Evolutionary conservation across 176 grass and related monocot genomes (phyloP).

Genomic region (Tuctoria greenei): DNA sequence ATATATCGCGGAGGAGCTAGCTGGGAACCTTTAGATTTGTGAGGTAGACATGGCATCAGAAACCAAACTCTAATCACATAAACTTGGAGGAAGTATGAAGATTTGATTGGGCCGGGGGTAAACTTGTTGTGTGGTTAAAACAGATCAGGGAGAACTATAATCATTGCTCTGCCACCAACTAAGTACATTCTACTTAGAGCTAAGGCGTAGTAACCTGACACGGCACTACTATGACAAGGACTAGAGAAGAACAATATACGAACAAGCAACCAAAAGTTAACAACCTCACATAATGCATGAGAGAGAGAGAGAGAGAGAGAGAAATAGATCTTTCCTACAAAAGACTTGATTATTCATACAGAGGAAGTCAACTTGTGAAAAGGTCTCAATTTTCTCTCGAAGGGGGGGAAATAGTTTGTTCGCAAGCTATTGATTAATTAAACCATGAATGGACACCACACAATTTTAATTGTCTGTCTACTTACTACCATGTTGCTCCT

Average conservation of each 20-base stretch:
- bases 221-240: neutral
- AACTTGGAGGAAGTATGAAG: neutral
- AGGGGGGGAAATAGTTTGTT: neutral
- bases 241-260: neutral
- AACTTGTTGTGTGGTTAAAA: neutral
- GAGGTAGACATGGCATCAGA: too few species aligned
- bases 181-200: conserved; percentile 9
- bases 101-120: neutral
- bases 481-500: too few species aligned
- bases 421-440: neutral
- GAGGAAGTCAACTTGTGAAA: neutral
- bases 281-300: conserved; percentile 9
- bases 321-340: neutral
- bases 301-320: neutral
- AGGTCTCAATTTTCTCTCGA: neutral
- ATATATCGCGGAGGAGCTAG: too few species aligned
- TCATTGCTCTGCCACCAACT: neutral
- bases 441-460: neutral
- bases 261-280: neutral
- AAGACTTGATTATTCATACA: too few species aligned
- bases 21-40: too few species aligned
- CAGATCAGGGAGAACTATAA: neutral
- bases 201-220: neutral
- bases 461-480: too few species aligned
- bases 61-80: too few species aligned